phyloP scores from a whole-genome alignment of 2,329 filamentous ascomycete species.

The Penicillium sclerotigenum region DNA sequence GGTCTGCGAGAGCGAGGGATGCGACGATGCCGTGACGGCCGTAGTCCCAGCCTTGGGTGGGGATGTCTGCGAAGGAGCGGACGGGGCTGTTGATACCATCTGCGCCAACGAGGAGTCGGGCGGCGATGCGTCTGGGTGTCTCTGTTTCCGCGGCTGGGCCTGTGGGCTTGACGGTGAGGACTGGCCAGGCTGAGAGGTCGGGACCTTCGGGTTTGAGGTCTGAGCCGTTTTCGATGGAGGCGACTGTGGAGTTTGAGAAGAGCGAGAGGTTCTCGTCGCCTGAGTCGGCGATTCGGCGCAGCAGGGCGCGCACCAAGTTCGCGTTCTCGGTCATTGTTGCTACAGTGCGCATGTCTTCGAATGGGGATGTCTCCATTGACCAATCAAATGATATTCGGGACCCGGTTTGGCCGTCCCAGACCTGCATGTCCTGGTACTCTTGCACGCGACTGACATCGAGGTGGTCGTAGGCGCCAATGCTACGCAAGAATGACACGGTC shows the following conservation, averaged over 20 bases:
- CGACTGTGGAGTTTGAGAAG: constrained; percentile 73
- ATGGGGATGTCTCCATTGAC: constrained; percentile 48
- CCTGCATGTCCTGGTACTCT: constrained; percentile 92
- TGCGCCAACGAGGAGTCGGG: constrained; percentile 83
- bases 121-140: constrained; percentile 60
- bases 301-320: constrained; percentile 77
- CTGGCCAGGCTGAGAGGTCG: constrained; percentile 83
- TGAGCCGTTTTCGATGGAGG: constrained; percentile 72
- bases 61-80: constrained; percentile 80
- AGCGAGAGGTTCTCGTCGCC: constrained; percentile 59
- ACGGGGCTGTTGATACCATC: constrained; percentile 96
- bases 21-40: constrained; percentile 86
- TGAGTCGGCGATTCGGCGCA: constrained; percentile 68
- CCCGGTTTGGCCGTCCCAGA: constrained; percentile 91
- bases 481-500: constrained; percentile 76
- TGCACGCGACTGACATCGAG: constrained; percentile 72
- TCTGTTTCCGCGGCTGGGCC: constrained; percentile 18
- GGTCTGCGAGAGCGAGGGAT: constrained; percentile 67
- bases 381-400: constrained; percentile 88
- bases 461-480: constrained; percentile 81
- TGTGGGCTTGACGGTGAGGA: constrained; percentile 68
- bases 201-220: constrained; percentile 59
- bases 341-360: constrained; percentile 60
- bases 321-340: constrained; percentile 97
- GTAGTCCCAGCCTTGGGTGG: constrained; percentile 90